Base-by-base conservation (phyloP, 352 stramenopile genomes). In the Globisporangium yorkense region DNA sequence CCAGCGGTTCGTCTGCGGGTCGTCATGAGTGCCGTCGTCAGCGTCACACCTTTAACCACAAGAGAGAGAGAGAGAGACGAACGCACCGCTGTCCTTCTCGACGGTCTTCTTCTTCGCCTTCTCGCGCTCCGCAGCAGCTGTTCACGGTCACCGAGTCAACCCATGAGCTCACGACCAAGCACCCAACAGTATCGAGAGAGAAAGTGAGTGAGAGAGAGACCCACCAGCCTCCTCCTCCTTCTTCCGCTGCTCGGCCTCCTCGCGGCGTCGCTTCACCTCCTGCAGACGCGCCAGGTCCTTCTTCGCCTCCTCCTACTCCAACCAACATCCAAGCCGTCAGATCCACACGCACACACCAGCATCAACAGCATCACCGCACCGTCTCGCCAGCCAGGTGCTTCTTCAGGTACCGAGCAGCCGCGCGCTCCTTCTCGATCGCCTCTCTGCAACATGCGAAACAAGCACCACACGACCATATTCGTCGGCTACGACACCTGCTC, bases 321-420 rank as follows among this genome's bases (percentile, higher is more conserved):
- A 16, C 37, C 52, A 43, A 15, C 18, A 18, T 41, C 9, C 16
- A 13, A 21, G 12, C 10, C 29, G 31, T 53, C 15, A 54, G 44
- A 21, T 24, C 8, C 21, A 49, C 41, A 41, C 5, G 24, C 40
- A 12, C 37, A 1, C 15, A 0, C 16, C 41, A 53, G 6, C 16
- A 45, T 15, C 16, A 24, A 37, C 16, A n/a, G 8, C 21, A 16
- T 9, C 8, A 20, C 20, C 69, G 51, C 54, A 85, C 75, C 53
- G 87, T 96, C 66, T 94, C 80, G 13, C 85, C 85, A 41, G 84
- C 87, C 61, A 94, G 65, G 66, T 94, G 84, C 49, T 86, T 85
- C 75, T 93, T 92, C 65, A 90, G 29, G 69, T 96, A 96, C 27
- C 75, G 74, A 4, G 81, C 80, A 5, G 76, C 70, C 16, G 80